Base-by-base conservation (phyloP, 139 green algal species). In the Chlorella sp. region DNA sequence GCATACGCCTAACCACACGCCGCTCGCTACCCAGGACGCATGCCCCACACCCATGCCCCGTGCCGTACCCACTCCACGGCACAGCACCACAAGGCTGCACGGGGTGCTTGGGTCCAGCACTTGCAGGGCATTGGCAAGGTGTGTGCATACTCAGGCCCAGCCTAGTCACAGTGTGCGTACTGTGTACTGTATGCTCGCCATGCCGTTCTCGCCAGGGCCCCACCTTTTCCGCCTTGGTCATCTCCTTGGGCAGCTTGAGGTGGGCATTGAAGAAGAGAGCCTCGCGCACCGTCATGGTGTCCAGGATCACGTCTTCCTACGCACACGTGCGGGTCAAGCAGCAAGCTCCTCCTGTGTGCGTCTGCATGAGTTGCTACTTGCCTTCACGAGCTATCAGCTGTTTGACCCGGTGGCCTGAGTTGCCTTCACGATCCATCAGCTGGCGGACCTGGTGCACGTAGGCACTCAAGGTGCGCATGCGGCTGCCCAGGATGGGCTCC, bases 271-370 rank as follows among this genome's bases (percentile, higher is more conserved):
- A 73, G 0, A 55, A 1, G 5, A 78, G 51, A 24, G 65, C 73
- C 65, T 78, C 73, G 0, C 73, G 34, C 2, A 78, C 73, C 0
- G 73, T 78, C 73, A 78, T 78, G 51, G 73, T 78, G n/a, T 69
- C 49, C 34, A 78, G 73, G 27, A 78, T 78, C 26, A 78, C 65
- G 34, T 78, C 72, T 63, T 66, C 60, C 60, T 66, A n/a, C n/a
- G n/a, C n/a, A n/a, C 2, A 22, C 5, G 2, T 24, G 51, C 5
- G 5, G 51, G 5, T 17, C 14, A 62, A 24, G 6, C 3, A 17
- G 5, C 51, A 29, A 29, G 51, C 5, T 62, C 2, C 14, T 17
- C 29, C 5, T 62, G 51, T n/a, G 5, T 24, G 14, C 51, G 5
- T n/a, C 14, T 10, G 10, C 42, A 55, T 55, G 42, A 26, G 42